Percentiles rank a stretch among this genome's conserved stretches.
These are phyloP conservation scores for Chalaropsis ovoidea DNA, from an alignment of 2,329 filamentous ascomycete species.

Conservation along the genomic window DNA sequence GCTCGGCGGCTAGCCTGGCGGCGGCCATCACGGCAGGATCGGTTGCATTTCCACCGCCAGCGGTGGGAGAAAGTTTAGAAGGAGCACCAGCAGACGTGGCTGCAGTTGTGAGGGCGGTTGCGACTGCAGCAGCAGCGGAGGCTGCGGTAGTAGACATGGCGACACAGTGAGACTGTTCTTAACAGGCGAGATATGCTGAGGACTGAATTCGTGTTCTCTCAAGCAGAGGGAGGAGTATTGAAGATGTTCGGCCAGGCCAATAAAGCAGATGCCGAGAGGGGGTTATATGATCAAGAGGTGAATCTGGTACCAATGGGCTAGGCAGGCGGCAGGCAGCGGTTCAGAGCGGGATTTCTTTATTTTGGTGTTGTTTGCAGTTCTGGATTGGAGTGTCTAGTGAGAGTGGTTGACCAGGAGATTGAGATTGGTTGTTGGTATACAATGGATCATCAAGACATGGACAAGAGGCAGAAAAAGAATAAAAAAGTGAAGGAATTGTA, in stretches of 20 bases:
- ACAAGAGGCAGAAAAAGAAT: background rate
- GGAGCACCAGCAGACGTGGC: conserved; percentile 15
- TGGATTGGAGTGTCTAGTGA: background rate
- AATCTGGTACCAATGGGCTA: too few relatives aligned
- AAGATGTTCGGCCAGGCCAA: too few relatives aligned
- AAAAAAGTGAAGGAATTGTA: background rate
- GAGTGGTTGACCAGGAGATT: background rate
- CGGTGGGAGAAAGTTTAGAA: conserved; percentile 19
- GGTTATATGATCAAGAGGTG: too few relatives aligned
- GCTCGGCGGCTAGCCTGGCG: conserved; percentile 32
- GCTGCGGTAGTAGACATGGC: conserved; percentile 21
- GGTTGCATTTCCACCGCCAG: conserved; percentile 24
- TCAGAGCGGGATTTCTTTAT: background rate
- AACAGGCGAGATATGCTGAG: background rate
- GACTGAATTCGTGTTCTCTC: background rate
- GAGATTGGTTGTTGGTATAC: background rate
- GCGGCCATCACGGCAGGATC: conserved; percentile 24
- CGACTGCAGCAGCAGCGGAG: background rate
- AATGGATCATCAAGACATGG: background rate
- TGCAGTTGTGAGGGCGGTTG: conserved; percentile 4
- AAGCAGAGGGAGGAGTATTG: background rate
- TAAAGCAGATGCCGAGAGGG: too few relatives aligned
- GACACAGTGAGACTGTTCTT: background rate
- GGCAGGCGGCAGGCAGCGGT: background rate
- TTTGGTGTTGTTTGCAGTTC: background rate